These are phyloP conservation scores for Epichloe scottii DNA, from an alignment of 2,329 filamentous ascomycete species.

Conservation along the genomic window DNA sequence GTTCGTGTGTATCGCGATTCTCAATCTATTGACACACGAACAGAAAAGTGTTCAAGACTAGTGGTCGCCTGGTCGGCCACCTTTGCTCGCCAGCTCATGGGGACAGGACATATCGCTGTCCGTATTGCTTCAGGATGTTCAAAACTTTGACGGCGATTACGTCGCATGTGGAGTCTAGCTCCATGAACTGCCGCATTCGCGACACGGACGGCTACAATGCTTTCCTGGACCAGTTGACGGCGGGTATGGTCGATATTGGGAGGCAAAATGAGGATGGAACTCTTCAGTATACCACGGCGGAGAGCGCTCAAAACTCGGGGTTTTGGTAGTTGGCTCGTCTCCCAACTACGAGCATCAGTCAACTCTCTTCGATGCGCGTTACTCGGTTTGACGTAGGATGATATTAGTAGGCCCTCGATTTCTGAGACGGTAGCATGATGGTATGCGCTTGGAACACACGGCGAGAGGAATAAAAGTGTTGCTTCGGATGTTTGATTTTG, in stretches of 20 bases:
- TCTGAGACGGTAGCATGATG: no score
- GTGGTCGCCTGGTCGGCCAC: constrained; percentile 25
- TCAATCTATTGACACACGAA: neutral
- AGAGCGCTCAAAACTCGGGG: constrained; percentile 2
- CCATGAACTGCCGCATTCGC: constrained; percentile 29
- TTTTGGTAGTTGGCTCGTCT: neutral
- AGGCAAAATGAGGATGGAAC: constrained; percentile 15
- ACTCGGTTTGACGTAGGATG: no score
- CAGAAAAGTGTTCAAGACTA: constrained; percentile 29
- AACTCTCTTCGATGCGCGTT: no score
- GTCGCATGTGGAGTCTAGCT: constrained; percentile 35
- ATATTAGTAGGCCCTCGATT: no score
- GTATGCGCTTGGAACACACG: no score
- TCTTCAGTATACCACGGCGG: constrained; percentile 14
- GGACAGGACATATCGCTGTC: constrained; percentile 25
- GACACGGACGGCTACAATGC: constrained; percentile 23
- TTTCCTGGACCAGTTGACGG: constrained; percentile 21
- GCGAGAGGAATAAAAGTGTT: no score
- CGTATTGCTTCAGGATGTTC: constrained; percentile 31
- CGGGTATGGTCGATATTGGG: constrained; percentile 17
- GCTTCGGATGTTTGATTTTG: no score
- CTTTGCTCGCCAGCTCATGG: constrained; percentile 31
- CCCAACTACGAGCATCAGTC: no score
- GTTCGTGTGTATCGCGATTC: neutral
- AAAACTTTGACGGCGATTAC: constrained; percentile 29